These are phyloP conservation scores for Aleurites moluccanus DNA, from an alignment of 441 rosid genomes.

Conservation along the genomic window DNA sequence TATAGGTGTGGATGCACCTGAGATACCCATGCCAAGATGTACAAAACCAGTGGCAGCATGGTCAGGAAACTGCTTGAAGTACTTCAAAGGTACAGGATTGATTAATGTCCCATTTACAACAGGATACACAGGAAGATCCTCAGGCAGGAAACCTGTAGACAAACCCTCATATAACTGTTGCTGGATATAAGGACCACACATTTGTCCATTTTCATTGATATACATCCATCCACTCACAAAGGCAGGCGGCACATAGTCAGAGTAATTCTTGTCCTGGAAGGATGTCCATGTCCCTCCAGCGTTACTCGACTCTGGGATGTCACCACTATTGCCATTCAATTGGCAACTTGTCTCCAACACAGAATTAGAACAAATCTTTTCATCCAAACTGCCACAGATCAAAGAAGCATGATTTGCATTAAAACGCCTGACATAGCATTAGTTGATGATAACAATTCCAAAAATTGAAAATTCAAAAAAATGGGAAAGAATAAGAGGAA, in stretches of 20 bases:
- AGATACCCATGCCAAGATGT: conserved; percentile 42
- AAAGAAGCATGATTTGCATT: conserved; percentile 34
- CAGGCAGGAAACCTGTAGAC: conserved; percentile 81
- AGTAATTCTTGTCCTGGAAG: conserved; percentile 39
- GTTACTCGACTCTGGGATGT: conserved; percentile 45
- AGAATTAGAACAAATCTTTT: conserved; percentile 38
- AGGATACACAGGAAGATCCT: conserved; percentile 88
- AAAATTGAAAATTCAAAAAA: conserved; percentile 11
- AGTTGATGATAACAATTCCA: background rate
- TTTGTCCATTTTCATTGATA: conserved; percentile 71
- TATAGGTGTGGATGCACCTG: conserved; percentile 33
- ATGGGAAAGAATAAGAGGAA: background rate
- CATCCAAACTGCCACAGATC: conserved; percentile 40
- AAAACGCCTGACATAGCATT: conserved; percentile 36
- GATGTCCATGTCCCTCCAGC: conserved; percentile 45
- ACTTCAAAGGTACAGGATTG: conserved; percentile 77
- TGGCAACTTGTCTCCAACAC: conserved; percentile 55
- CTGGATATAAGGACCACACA: conserved; percentile 95
- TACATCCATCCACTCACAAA: conserved; percentile 93
- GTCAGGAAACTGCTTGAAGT: conserved; percentile 87
- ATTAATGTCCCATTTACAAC: conserved; percentile 57
- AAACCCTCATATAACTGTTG: conserved; percentile 84
- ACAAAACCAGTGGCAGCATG: conserved; percentile 86
- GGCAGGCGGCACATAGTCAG: conserved; percentile 37
- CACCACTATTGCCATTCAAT: conserved; percentile 58